Percentiles rank a stretch among this genome's conserved stretches.
Evolutionary conservation across 768 basidiomycete genomes (phyloP).

Genomic region (Gymnopilus dilepis): DNA sequence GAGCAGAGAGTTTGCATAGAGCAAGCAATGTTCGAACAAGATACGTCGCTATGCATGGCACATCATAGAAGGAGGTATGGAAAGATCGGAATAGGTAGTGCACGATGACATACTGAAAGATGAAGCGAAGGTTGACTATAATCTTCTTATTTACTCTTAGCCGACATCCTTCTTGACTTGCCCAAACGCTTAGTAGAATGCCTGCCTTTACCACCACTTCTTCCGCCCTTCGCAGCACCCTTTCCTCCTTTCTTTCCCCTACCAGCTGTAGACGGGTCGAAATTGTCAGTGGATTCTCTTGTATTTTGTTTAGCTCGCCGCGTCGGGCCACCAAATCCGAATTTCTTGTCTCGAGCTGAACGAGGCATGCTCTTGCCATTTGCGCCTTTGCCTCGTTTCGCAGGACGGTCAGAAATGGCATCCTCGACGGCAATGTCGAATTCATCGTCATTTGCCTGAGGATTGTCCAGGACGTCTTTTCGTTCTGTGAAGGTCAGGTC

Average conservation of each 20-base stretch:
- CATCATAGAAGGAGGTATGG: no score
- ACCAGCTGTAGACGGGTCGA: constrained; percentile 48
- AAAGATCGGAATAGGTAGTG: no score
- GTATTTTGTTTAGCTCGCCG: constrained; percentile 83
- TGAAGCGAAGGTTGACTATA: no score
- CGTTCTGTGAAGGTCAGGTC: constrained; percentile 59
- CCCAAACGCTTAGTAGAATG: constrained; percentile 16
- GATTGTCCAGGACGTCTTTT: constrained; percentile 78
- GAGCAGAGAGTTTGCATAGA: no score
- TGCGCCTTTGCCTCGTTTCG: constrained; percentile 52
- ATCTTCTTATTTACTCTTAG: constrained; percentile 4
- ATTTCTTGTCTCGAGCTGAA: constrained; percentile 75
- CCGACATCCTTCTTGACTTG: constrained; percentile 19
- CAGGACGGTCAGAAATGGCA: constrained; percentile 75
- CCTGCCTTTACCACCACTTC: constrained; percentile 11
- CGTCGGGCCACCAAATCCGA: constrained; percentile 76
- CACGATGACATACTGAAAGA: no score
- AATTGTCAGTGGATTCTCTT: constrained; percentile 78
- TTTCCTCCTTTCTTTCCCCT: constrained; percentile 33
- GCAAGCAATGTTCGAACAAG: no score
- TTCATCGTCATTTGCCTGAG: constrained; percentile 62
- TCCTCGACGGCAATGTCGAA: constrained; percentile 94
- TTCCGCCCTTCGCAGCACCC: constrained; percentile 35
- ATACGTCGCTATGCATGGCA: no score
- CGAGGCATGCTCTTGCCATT: constrained; percentile 59